Percentiles rank a stretch among this genome's conserved stretches.
Evolutionary conservation across 2,329 filamentous ascomycete species (phyloP).

Genomic region (Diaporthe sp.): DNA sequence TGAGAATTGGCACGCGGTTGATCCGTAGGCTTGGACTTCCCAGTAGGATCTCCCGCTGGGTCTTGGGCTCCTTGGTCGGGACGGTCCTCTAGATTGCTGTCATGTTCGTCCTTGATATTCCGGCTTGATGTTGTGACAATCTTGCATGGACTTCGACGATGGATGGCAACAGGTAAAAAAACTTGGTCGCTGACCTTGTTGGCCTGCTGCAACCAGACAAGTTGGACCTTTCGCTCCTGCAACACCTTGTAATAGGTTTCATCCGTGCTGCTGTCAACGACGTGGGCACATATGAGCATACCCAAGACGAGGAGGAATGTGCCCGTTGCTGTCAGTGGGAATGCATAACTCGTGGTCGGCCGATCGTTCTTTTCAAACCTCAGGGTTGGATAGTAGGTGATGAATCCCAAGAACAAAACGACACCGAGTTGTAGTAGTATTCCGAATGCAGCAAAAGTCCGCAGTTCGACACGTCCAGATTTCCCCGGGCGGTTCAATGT

Average conservation of each 20-base stretch:
- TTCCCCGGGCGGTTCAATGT: too few relatives aligned
- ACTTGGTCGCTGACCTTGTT: background rate
- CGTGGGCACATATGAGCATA: background rate
- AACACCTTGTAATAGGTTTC: background rate
- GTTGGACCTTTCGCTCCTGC: background rate
- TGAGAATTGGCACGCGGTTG: too few relatives aligned
- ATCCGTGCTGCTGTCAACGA: background rate
- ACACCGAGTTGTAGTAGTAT: background rate
- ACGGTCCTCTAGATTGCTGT: too few relatives aligned
- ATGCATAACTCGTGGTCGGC: background rate
- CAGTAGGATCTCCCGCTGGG: too few relatives aligned
- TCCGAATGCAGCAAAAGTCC: background rate
- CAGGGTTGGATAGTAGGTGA: background rate
- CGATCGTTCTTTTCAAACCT: background rate
- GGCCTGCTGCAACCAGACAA: background rate
- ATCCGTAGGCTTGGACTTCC: too few relatives aligned
- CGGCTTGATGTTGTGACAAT: too few relatives aligned
- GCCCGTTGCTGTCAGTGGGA: background rate
- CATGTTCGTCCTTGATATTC: background rate
- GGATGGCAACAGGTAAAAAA: background rate
- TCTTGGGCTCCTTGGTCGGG: too few relatives aligned
- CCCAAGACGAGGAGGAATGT: background rate
- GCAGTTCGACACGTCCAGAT: background rate
- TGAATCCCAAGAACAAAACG: background rate
- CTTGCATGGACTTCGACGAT: background rate